Percentiles rank a stretch among this genome's conserved stretches.
phyloP scores from a whole-genome alignment of 169 alveolate species.

The Plasmodium vivax region DNA sequence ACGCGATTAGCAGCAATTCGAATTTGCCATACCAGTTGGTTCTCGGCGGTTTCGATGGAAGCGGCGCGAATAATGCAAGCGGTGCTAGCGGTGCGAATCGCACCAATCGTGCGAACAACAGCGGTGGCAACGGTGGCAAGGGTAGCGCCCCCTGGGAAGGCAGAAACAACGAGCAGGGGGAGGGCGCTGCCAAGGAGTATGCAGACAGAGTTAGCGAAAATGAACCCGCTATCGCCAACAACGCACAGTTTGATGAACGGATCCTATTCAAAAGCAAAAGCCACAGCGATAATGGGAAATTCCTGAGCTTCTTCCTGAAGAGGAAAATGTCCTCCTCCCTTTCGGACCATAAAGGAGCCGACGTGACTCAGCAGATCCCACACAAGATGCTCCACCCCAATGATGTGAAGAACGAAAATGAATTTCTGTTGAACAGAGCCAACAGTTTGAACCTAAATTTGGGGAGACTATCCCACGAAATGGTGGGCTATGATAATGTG shows the following conservation, averaged over 20 bases:
- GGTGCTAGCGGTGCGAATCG: neutral
- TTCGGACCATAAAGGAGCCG: conserved; percentile 32
- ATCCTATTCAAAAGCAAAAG: conserved; percentile 36
- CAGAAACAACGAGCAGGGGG: neutral
- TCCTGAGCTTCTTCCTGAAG: conserved; percentile 6
- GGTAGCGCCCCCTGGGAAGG: neutral
- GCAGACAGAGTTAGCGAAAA: neutral
- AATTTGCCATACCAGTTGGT: neutral
- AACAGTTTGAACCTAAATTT: conserved; percentile 36
- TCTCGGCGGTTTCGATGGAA: neutral
- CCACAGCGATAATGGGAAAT: conserved; percentile 34
- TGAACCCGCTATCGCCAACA: neutral
- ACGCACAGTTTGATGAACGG: neutral
- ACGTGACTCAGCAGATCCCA: neutral
- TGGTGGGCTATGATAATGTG: neutral
- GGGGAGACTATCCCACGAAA: neutral
- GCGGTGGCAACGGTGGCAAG: neutral
- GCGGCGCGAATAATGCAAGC: neutral
- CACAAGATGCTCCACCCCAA: neutral
- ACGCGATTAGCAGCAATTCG: neutral
- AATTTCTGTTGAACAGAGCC: conserved; percentile 40
- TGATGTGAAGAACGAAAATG: conserved; percentile 5
- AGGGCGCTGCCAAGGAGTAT: neutral
- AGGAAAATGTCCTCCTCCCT: conserved; percentile 11
- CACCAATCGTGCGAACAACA: neutral